Evolutionary conservation across 2,329 filamentous ascomycete species (phyloP), one percentile per base, ranked within the genome.

Genomic region (Xylariales sp.): DNA sequence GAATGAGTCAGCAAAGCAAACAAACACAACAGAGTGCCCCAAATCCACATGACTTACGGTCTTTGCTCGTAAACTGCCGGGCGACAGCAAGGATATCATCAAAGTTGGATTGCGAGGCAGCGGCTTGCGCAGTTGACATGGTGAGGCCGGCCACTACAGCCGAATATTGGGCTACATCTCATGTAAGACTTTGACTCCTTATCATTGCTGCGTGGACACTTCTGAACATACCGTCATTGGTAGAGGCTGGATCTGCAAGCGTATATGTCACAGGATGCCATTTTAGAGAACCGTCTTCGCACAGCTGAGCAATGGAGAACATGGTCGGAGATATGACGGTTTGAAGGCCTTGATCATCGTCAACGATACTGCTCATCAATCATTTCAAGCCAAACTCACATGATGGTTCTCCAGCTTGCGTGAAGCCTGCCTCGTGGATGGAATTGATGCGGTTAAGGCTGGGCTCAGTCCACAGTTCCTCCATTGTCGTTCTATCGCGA

Each of bases 391-490:
- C n/a, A n/a, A 8, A 48, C 74, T 60, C 61, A 84, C 83, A 83
- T 42, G 84, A 76, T 11, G 78, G 73, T 28, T 81, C 75, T 13
- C 81, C 71, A 4, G 74, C 61, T 54, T 85, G 93, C 6, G 74
- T 71, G 59, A 94, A 95, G 2, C 88, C 88, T 31, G 82, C 80
- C 57, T 95, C 87, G 19, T 82, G 70, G 19, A 94, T 69, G 40
- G 79, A 85, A 44, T 76, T 78, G 21, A 94, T 78, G 31, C 70
- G 78, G 29, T 78, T 74, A 6, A 78, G 62, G 49, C 85, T 83
- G 19, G 74, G 71, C 40, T 83, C 75, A 5, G 76, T 73, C 45
- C 78, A 81, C 1, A 90, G 67, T 37, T 82, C 72, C 5, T 78
- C 71, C 74, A 95, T 83, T 0, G 78, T 85, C 33, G 76, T 71